Evolutionary conservation across 179 eudicot genomes (phyloP).

Genomic region (Silene noctiflora): DNA sequence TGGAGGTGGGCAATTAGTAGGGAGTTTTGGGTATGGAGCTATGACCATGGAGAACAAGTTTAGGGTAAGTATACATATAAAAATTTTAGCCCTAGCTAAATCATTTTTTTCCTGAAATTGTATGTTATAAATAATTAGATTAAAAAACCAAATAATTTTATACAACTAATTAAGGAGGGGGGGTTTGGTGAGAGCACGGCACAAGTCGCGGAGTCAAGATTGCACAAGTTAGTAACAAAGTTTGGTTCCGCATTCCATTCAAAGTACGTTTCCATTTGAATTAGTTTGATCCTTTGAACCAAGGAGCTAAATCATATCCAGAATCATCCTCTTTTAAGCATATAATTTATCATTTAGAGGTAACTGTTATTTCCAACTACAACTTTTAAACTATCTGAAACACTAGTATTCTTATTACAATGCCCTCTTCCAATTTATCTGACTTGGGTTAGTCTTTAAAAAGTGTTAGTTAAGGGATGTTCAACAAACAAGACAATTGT

Average conservation of each 20-base stretch:
- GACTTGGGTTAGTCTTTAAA: background rate
- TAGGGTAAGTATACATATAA: constrained; percentile 43
- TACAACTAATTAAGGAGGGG: too few species aligned
- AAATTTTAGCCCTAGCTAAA: constrained; percentile 24
- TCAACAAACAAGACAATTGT: constrained; percentile 3
- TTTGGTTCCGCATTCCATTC: too few species aligned
- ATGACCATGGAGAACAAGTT: constrained; percentile 69
- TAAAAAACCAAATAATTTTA: too few species aligned
- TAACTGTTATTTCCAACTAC: constrained; percentile 11
- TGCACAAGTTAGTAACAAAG: too few species aligned
- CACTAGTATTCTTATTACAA: background rate
- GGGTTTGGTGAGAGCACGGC: too few species aligned
- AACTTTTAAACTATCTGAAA: background rate
- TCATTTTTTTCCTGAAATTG: background rate
- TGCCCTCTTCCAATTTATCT: background rate
- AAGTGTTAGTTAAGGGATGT: background rate
- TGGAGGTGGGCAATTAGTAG: constrained; percentile 55
- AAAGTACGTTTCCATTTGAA: too few species aligned
- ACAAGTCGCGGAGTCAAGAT: too few species aligned
- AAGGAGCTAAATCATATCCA: too few species aligned
- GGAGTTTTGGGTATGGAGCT: constrained; percentile 66
- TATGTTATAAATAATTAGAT: too few species aligned
- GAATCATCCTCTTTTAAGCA: constrained; percentile 7
- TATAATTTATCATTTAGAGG: background rate
- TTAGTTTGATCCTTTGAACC: too few species aligned